phyloP scores from a whole-genome alignment of 495 filamentous ascomycete species.

The Articulospora tetracladia region DNA sequence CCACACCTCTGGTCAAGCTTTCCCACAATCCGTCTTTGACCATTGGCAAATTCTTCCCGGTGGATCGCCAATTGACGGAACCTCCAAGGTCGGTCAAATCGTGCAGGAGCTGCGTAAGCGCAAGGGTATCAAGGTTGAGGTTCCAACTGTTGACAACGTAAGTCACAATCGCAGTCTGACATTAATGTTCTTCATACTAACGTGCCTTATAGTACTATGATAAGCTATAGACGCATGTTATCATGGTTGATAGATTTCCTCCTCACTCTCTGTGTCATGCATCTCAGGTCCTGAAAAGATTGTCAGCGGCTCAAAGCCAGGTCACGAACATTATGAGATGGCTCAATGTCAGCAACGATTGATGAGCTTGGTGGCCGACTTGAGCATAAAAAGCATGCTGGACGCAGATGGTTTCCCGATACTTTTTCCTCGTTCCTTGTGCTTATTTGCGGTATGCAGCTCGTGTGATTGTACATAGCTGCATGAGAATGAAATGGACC shows the following conservation, averaged over 20 bases:
- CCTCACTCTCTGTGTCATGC: slow-evolving; percentile 11
- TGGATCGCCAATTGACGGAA: slow-evolving; percentile 85
- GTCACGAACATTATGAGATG: slow-evolving; percentile 22
- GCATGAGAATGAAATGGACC: slow-evolving; percentile 19
- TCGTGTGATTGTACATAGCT: slow-evolving; percentile 18
- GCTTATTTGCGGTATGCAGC: slow-evolving; percentile 17
- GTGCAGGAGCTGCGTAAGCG: slow-evolving; percentile 92
- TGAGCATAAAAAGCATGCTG: slow-evolving; percentile 21
- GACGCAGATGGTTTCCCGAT: slow-evolving; percentile 17
- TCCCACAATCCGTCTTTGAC: slow-evolving; percentile 98
- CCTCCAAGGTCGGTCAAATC: slow-evolving; percentile 80
- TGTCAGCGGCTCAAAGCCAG: slow-evolving; percentile 13
- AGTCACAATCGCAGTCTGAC: slow-evolving; percentile 41
- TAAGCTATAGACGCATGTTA: slow-evolving; percentile 72
- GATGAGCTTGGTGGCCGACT: slow-evolving; percentile 18
- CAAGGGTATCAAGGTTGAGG: slow-evolving; percentile 97
- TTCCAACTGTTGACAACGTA: slow-evolving; percentile 90
- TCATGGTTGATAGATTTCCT: slow-evolving; percentile 24
- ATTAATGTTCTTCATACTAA: slow-evolving; percentile 46
- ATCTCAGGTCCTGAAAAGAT: slow-evolving; percentile 7
- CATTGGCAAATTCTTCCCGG: slow-evolving; percentile 95
- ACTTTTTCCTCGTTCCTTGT: slow-evolving; percentile 15
- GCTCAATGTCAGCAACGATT: slow-evolving; percentile 2
- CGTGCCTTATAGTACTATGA: slow-evolving; percentile 79
- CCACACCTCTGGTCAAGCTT: slow-evolving; percentile 92